Evolutionary conservation across 768 basidiomycete genomes (phyloP), one percentile per base, ranked within the genome.

Genomic region (Suillus brevipes): DNA sequence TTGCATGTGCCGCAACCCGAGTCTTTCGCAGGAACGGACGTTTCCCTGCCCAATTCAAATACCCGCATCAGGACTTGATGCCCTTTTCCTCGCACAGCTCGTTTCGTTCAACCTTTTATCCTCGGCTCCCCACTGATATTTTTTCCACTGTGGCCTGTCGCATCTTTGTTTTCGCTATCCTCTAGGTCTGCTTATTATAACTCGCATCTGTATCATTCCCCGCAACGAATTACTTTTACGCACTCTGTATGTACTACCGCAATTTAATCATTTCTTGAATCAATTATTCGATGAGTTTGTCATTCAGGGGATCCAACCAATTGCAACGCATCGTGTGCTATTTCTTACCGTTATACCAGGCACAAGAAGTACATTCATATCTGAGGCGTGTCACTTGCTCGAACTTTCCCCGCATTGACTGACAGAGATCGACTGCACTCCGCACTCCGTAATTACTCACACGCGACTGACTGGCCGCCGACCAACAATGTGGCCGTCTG

Each of bases 1-100:
- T 81, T 92, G 50, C 92, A 93, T 71, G 70, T 71, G 14, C 72
- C 79, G 20, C 77, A 58, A 18, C 63, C 67, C 20, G 64, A 61
- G 28, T 23, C 64, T 16, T 67, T 67, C n/a, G 16, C 73, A 49
- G 37, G 65, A 16, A 43, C 73, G n/a, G 67, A 64, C 49, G 62
- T 43, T 23, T 71, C 0, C n/a, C 63, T 16, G 25, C 28, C 58
- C 12, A 59, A 42, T 59, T n/a, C 66, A 6, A 70, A 63, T 58
- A 66, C 72, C 18, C 55, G 31, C 38, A 76, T 76, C 55, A 73
- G 66, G 43, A 70, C 75, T 1, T 76, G 69, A 78, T 65, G 40
- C 20, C 14, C 38, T 60, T 12, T 25, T 28, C 40, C 18, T 59
- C 18, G 18, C 58, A 59, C 53, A 40, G 43, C 38, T 38, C 36